Percentiles rank a stretch among this genome's conserved stretches.
Evolutionary conservation across 2,329 filamentous ascomycete species (phyloP).

Genomic region (Trichoderma lentiforme): DNA sequence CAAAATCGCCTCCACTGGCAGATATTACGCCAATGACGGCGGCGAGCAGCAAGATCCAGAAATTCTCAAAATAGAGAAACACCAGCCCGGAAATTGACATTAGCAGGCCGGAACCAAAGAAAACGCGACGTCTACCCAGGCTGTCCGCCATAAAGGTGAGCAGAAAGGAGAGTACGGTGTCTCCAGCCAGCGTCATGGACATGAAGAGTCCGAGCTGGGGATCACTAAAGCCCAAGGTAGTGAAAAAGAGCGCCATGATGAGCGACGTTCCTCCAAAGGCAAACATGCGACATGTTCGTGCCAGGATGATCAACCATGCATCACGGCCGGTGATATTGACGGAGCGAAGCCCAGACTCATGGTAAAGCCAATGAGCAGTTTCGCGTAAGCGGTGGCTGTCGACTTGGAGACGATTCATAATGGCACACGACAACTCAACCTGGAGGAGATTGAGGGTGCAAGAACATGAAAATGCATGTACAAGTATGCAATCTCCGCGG

Average conservation of each 20-base stretch:
- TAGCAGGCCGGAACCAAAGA: slow-evolving; percentile 50
- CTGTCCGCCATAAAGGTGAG: slow-evolving; percentile 58
- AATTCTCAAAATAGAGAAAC: slow-evolving; percentile 54
- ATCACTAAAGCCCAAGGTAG: slow-evolving; percentile 53
- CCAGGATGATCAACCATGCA: slow-evolving; percentile 53
- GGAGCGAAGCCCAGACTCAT: slow-evolving; percentile 48
- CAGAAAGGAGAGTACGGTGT: slow-evolving; percentile 56
- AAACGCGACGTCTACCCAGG: slow-evolving; percentile 53
- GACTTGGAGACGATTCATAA: neutral
- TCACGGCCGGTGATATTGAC: slow-evolving; percentile 46
- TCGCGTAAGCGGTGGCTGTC: neutral
- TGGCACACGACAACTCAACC: neutral
- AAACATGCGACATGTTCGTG: slow-evolving; percentile 54
- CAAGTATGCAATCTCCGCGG: neutral
- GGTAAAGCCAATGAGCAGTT: slow-evolving; percentile 32
- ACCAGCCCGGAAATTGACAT: slow-evolving; percentile 56
- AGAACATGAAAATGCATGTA: neutral
- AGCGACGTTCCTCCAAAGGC: slow-evolving; percentile 61
- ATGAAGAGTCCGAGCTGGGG: slow-evolving; percentile 61
- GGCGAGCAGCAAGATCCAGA: slow-evolving; percentile 56
- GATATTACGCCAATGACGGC: slow-evolving; percentile 61
- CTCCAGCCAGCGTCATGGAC: slow-evolving; percentile 59
- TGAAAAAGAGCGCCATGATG: slow-evolving; percentile 60
- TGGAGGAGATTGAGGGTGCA: neutral
- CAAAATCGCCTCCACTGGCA: slow-evolving; percentile 62